Conservation (phyloP, 768 basidiomycete genomes). For the Podaxis mareebaensis region DNA sequence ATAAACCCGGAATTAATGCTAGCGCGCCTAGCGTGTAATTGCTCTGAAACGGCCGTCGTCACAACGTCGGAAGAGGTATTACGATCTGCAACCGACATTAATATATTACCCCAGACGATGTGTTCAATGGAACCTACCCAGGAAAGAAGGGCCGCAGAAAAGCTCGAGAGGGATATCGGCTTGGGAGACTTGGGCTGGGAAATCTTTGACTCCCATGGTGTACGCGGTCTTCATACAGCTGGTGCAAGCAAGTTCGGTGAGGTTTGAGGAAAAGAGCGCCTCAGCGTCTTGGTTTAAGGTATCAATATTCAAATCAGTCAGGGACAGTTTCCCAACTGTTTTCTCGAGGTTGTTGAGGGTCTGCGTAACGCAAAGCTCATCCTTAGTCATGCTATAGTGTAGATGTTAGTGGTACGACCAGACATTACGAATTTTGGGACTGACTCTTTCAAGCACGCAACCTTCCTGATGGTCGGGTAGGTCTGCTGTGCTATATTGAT, state of each 20-base stretch:
- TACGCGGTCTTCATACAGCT: constrained; percentile 48
- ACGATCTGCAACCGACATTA: constrained; percentile 9
- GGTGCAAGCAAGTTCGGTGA: constrained; percentile 41
- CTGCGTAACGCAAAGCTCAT: constrained; percentile 53
- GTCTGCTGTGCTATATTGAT: constrained; percentile 33
- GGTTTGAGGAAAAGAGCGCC: constrained; percentile 27
- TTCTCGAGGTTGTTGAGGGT: constrained; percentile 46
- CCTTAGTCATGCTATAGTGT: background rate
- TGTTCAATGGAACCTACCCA: constrained; percentile 31
- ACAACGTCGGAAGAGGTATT: background rate
- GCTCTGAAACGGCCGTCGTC: background rate
- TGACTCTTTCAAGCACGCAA: constrained; percentile 60
- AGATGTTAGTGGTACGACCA: constrained; percentile 14
- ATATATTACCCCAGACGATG: background rate
- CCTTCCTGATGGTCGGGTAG: constrained; percentile 50
- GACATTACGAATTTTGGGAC: background rate
- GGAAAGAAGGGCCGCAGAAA: constrained; percentile 45
- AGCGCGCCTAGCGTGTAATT: background rate
- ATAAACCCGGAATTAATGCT: background rate
- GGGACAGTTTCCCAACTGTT: constrained; percentile 31
- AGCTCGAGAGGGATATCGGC: constrained; percentile 22
- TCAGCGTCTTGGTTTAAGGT: constrained; percentile 23
- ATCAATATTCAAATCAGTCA: constrained; percentile 26
- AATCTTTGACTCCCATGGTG: constrained; percentile 29
- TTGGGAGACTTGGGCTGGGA: constrained; percentile 31